A percentile compares a stretch with the other conserved stretches of the same genome.
Evolutionary conservation across 2,329 filamentous ascomycete genomes (phyloP).

Genomic region (Neopestalotiopsis sp.): DNA sequence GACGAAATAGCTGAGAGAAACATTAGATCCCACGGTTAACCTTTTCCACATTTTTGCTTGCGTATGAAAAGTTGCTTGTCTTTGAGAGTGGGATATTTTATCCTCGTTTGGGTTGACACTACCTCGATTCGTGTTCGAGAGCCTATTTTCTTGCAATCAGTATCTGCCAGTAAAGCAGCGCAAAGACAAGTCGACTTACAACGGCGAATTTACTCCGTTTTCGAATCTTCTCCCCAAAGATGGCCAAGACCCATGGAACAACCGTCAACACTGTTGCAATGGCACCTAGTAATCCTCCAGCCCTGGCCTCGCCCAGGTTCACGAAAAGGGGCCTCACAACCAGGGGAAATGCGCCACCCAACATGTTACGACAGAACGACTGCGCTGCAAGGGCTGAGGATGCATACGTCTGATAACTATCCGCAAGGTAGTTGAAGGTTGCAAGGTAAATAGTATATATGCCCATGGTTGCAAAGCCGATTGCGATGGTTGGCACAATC

Average conservation of each 20-base stretch:
- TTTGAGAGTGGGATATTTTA: background rate
- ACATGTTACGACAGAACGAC: constrained; percentile 82
- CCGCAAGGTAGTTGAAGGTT: constrained; percentile 91
- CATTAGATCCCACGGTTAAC: background rate
- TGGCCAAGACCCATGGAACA: constrained; percentile 86
- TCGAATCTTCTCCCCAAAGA: constrained; percentile 79
- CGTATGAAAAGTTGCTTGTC: background rate
- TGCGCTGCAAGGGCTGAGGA: constrained; percentile 87
- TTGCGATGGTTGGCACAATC: constrained; percentile 72
- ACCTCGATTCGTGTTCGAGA: background rate
- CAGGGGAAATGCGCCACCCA: constrained; percentile 82
- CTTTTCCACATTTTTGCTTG: background rate
- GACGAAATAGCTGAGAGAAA: background rate
- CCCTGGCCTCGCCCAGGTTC: constrained; percentile 71
- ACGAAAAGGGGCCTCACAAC: constrained; percentile 76
- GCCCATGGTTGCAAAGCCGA: constrained; percentile 79
- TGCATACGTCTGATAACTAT: constrained; percentile 84
- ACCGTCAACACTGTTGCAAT: constrained; percentile 71
- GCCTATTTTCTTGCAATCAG: background rate
- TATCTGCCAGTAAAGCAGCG: background rate
- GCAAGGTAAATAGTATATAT: constrained; percentile 88
- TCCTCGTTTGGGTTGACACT: background rate
- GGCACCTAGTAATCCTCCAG: constrained; percentile 77
- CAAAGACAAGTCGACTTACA: constrained; percentile 41
- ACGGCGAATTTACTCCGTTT: constrained; percentile 77